These are phyloP conservation scores for Yamadazyma sp. DNA, from an alignment of 1,139 yeast species.

Conservation along the genomic window DNA sequence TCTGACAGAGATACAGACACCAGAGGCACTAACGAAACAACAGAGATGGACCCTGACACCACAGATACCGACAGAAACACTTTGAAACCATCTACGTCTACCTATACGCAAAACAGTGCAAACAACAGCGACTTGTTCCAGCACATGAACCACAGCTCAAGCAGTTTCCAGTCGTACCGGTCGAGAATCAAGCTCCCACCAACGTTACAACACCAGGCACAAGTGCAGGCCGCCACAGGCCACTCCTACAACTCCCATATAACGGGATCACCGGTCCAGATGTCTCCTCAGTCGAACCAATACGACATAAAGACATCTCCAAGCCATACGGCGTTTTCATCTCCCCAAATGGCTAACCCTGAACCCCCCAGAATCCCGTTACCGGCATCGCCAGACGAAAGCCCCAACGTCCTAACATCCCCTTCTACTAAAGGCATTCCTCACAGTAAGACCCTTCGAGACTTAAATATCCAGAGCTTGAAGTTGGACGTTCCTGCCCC, in stretches of 20 bases:
- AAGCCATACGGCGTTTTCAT: neutral
- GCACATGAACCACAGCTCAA: constrained; percentile 22
- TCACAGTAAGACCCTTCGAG: constrained; percentile 16
- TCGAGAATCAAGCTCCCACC: constrained; percentile 36
- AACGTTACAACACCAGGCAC: constrained; percentile 13
- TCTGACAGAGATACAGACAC: too few relatives aligned
- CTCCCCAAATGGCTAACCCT: neutral
- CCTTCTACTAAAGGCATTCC: constrained; percentile 7
- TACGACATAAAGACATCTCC: neutral
- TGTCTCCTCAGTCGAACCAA: neutral
- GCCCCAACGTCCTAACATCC: constrained; percentile 8
- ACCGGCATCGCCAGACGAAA: constrained; percentile 14
- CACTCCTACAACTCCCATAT: neutral
- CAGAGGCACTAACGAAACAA: neutral
- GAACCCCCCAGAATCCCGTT: constrained; percentile 15
- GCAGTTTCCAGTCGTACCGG: constrained; percentile 32
- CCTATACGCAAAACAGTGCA: constrained; percentile 4
- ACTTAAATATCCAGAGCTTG: constrained; percentile 14
- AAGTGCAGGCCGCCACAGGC: constrained; percentile 4
- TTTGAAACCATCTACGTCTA: constrained; percentile 1
- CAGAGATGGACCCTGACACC: constrained; percentile 1
- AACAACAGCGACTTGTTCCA: constrained; percentile 8
- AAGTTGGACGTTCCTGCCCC: constrained; percentile 10
- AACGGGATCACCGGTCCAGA: neutral
- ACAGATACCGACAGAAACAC: constrained; percentile 1